Evolutionary conservation across 2,329 filamentous ascomycete genomes (phyloP).

Genomic region (Chalaropsis ovoidea): DNA sequence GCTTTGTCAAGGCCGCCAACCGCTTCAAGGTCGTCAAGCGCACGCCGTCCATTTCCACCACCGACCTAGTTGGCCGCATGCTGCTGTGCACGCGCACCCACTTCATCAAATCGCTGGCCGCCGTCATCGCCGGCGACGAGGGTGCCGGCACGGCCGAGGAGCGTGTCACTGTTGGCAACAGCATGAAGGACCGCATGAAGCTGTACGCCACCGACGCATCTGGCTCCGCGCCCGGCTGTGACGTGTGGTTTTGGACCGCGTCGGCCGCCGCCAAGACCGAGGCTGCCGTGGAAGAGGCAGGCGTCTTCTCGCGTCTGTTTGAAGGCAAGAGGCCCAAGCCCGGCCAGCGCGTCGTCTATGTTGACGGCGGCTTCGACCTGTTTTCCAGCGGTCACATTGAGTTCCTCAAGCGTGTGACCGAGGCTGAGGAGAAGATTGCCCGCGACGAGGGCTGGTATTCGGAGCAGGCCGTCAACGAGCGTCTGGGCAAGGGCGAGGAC

Average conservation of each 20-base stretch:
- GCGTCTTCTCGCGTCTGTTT: constrained; percentile 58
- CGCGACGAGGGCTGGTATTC: constrained; percentile 63
- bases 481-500: constrained; percentile 57
- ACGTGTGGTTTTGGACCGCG: constrained; percentile 75
- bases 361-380: constrained; percentile 91
- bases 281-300: constrained; percentile 45
- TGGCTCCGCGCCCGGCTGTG: constrained; percentile 64
- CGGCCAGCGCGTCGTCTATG: constrained; percentile 82
- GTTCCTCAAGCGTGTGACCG: constrained; percentile 69
- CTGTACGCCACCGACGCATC: constrained; percentile 83
- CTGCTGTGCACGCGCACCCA: constrained; percentile 88
- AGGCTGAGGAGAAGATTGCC: constrained; percentile 61
- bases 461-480: constrained; percentile 51
- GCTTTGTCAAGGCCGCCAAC: constrained; percentile 87
- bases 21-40: constrained; percentile 95
- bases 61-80: constrained; percentile 96
- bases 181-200: constrained; percentile 66
- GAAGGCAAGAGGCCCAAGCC: constrained; percentile 59
- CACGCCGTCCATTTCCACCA: constrained; percentile 92
- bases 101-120: constrained; percentile 74
- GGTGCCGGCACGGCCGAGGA: constrained; percentile 61
- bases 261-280: constrained; percentile 40
- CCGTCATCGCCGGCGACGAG: constrained; percentile 58
- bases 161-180: constrained; percentile 49
- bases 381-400: constrained; percentile 97